These are phyloP conservation scores for Mycoemilia scoparia DNA, from an alignment of 192 early-diverging fungal genomes.

Conservation along the genomic window DNA sequence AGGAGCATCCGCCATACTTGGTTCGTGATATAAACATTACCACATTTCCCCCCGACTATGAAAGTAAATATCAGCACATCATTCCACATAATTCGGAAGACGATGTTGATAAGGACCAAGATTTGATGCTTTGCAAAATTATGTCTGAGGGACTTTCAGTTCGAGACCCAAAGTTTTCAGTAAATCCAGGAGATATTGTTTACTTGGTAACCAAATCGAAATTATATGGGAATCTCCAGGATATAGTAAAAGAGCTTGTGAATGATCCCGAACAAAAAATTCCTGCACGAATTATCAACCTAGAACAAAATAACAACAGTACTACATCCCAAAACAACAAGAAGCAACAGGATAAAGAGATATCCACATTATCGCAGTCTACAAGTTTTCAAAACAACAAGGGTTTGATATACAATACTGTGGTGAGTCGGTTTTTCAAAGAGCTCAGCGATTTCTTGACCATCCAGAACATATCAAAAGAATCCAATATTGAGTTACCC, in stretches of 20 bases:
- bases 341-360: background rate
- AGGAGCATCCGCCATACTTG: constrained; percentile 8
- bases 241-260: background rate
- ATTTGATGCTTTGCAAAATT: constrained; percentile 1
- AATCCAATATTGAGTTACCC: too few species aligned
- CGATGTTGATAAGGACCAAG: too few species aligned
- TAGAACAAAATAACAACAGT: constrained; percentile 2
- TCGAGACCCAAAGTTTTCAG: constrained; percentile 10
- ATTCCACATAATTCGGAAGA: too few species aligned
- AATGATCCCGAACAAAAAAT: background rate
- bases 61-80: too few species aligned
- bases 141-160: constrained; percentile 11
- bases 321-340: background rate
- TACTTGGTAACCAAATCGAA: constrained; percentile 1
- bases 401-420: constrained; percentile 4
- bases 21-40: constrained; percentile 23
- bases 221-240: background rate
- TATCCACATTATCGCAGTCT: background rate
- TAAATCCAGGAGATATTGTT: constrained; percentile 9
- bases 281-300: background rate
- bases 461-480: too few species aligned
- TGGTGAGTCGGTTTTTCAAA: constrained; percentile 3
- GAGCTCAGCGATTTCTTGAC: too few species aligned
- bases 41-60: constrained; percentile 4
- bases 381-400: background rate